phyloP scores from a whole-genome alignment of 1,284 basidiomycete genomes.

The Melampsora larici-populina region DNA sequence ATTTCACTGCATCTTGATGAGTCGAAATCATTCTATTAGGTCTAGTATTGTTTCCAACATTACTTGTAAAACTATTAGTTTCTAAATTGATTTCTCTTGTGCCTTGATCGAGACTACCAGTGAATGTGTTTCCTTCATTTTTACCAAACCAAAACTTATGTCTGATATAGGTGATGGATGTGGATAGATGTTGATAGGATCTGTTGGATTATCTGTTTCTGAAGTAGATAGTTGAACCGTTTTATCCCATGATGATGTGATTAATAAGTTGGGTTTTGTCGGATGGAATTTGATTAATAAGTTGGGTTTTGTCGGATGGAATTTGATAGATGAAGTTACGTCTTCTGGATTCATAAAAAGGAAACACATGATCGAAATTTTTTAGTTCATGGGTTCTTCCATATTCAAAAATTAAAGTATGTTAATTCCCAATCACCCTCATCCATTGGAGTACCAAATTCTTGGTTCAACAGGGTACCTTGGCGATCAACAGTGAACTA shows the following conservation, averaged over 20 bases:
- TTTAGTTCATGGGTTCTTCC: no score
- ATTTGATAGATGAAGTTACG: conserved; percentile 35
- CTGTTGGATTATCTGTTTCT: not conserved
- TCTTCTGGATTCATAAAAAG: conserved; percentile 32
- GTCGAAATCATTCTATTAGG: conserved; percentile 39
- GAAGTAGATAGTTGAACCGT: conserved; percentile 23
- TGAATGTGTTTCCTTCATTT: conserved; percentile 32
- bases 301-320: conserved; percentile 35
- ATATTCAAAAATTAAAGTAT: no score
- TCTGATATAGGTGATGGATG: conserved; percentile 36
- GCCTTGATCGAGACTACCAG: conserved; percentile 36
- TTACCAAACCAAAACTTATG: conserved; percentile 27
- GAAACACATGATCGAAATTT: no score
- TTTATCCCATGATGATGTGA: conserved; percentile 43
- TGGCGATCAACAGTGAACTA: no score
- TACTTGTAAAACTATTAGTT: not conserved
- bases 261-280: not conserved
- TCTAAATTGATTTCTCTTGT: conserved; percentile 38
- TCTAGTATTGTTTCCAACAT: not conserved
- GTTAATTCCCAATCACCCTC: no score
- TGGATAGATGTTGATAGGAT: conserved; percentile 26
- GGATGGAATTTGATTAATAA: conserved; percentile 8
- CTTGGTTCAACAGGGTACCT: no score
- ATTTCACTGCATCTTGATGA: conserved; percentile 41
- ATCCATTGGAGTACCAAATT: no score